These are phyloP conservation scores for Lecanicillium sp. DNA, from an alignment of 2,329 filamentous ascomycete species.

Conservation along the genomic window DNA sequence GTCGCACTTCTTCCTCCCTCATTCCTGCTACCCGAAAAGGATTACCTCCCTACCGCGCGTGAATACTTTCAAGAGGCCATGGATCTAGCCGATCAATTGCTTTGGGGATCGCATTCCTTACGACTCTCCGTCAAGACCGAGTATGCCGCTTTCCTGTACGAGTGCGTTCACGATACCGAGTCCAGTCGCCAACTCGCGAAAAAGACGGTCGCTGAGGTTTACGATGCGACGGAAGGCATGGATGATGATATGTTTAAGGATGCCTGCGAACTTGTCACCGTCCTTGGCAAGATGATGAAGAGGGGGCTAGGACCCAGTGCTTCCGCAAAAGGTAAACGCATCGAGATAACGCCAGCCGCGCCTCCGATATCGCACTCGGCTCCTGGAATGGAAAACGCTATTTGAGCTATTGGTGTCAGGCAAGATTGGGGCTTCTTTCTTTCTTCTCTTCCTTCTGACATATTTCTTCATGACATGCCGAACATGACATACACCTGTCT, in stretches of 20 bases:
- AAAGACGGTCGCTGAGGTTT: slow-evolving; percentile 81
- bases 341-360: slow-evolving; percentile 25
- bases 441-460: not conserved
- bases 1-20: slow-evolving; percentile 47
- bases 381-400: slow-evolving; percentile 4
- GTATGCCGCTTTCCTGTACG: slow-evolving; percentile 87
- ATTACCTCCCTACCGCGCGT: slow-evolving; percentile 80
- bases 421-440: not conserved
- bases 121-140: slow-evolving; percentile 87
- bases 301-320: slow-evolving; percentile 48
- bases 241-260: slow-evolving; percentile 94
- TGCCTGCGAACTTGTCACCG: slow-evolving; percentile 78
- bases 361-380: not conserved
- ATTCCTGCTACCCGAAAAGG: slow-evolving; percentile 70
- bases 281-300: slow-evolving; percentile 84
- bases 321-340: slow-evolving; percentile 8
- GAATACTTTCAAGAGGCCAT: slow-evolving; percentile 75
- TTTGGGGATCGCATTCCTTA: slow-evolving; percentile 85
- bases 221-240: slow-evolving; percentile 85
- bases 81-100: slow-evolving; percentile 63
- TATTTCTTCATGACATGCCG: not conserved
- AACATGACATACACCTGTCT: not conserved
- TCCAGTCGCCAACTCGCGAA: slow-evolving; percentile 71
- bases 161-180: slow-evolving; percentile 79
- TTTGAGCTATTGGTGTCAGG: not conserved